Base-by-base conservation (phyloP, 1,284 basidiomycete genomes). In the Rhodotorula sp. region DNA sequence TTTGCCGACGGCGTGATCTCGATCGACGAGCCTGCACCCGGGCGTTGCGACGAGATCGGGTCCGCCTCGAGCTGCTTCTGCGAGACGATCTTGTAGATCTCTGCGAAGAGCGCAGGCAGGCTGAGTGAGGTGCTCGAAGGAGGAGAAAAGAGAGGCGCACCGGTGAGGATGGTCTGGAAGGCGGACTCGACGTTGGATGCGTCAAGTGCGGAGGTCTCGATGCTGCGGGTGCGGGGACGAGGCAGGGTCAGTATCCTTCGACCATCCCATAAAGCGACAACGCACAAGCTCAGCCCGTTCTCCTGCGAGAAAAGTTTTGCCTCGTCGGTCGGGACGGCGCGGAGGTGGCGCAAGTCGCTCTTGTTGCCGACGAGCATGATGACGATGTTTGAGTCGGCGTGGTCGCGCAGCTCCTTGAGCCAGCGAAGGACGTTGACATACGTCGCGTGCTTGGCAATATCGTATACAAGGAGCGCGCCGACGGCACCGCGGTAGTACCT, bases 131-230 rank as follows among this genome's bases (percentile, higher is more conserved):
- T 3, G 9, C 8, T 3, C 19, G 36, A 50, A 6, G 1, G 17
- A 1, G 36, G 12, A 22, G 36, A 32, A 19, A 46, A 32, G 70
- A 79, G 61, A 39, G 63, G 83, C 88, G 74, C 68, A 94, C 94
- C 94, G 66, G 92, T 91, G 72, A 99, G 87, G 81, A 97, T 98
- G 79, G 90, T 95, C 84, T 98, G 94, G 89, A 99, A 99, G 65
- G 96, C 94, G 67, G 87, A 84, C 84, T 98, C 96, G 82, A 99
- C 97, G 84, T 98, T 98, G 66, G 92, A 94, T 78, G 95, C 94
- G 87, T 99, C 96, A 87, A 99, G 89, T 82, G 97, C 96, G 79
- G 97, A 99, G 73, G 96, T 99, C 86, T 99, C 96, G 79, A 99
- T 97, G 86, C 72, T 74, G 55, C 27, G 7, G 17, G 21, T 29